A percentile compares a stretch with the other conserved stretches of the same genome.
These are phyloP conservation scores for Leccinum uliginosum DNA, from an alignment of 768 basidiomycete genomes.

Conservation along the genomic window DNA sequence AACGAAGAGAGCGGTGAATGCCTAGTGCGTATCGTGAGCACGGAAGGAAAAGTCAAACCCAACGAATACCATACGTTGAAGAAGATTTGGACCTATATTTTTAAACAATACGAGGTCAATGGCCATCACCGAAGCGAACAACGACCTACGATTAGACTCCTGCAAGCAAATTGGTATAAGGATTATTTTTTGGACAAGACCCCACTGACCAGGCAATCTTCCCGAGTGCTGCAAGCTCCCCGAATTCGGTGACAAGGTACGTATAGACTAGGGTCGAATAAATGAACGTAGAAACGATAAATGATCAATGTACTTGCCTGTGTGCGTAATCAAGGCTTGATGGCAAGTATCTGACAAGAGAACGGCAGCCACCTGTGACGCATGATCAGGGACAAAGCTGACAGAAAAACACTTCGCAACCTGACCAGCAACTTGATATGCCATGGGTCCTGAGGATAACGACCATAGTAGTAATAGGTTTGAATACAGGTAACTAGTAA, in stretches of 20 bases:
- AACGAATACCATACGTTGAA: conserved; percentile 39
- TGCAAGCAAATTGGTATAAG: conserved; percentile 3
- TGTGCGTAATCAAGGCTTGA: conserved; percentile 54
- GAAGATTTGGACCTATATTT: conserved; percentile 43
- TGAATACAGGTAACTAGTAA: conserved; percentile 53
- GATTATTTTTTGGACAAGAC: neutral
- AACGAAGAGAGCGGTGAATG: conserved; percentile 51
- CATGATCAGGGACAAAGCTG: neutral
- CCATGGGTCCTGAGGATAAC: conserved; percentile 49
- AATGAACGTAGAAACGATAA: neutral
- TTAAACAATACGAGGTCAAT: neutral
- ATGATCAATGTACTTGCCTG: conserved; percentile 30
- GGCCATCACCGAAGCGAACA: too few species aligned
- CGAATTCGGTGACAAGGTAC: conserved; percentile 44
- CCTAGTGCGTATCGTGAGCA: conserved; percentile 14
- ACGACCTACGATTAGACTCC: conserved; percentile 26
- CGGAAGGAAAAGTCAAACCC: neutral
- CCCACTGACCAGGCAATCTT: conserved; percentile 41
- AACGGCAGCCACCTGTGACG: conserved; percentile 45
- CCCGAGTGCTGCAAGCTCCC: conserved; percentile 24
- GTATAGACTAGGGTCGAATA: conserved; percentile 40
- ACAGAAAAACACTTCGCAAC: neutral
- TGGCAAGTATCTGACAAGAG: conserved; percentile 54
- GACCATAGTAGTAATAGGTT: conserved; percentile 51
- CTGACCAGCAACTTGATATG: conserved; percentile 45